Conservation (phyloP, 2,329 filamentous ascomycete species). For the Escovopsis weberi region DNA sequence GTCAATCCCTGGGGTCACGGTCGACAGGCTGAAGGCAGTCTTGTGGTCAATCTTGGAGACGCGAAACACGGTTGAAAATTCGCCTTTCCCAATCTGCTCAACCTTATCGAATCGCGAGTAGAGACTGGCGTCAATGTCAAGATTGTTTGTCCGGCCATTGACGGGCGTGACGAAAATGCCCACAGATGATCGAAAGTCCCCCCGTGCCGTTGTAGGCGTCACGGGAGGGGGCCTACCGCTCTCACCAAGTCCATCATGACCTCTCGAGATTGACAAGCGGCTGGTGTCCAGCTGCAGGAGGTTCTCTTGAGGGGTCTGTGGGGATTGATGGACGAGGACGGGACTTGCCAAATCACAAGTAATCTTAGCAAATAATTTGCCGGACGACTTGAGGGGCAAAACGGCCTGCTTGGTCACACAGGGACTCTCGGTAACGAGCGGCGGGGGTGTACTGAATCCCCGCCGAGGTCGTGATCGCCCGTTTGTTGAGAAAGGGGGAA, state of each 20-base stretch:
- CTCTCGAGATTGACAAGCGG: slow-evolving; percentile 65
- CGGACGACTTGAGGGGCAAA: slow-evolving; percentile 13
- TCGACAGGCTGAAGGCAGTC: slow-evolving; percentile 23
- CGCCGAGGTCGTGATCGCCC: slow-evolving; percentile 16
- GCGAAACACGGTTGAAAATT: slow-evolving; percentile 86
- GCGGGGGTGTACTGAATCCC: slow-evolving; percentile 20
- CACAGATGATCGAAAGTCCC: slow-evolving; percentile 34
- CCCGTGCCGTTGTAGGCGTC: slow-evolving; percentile 57
- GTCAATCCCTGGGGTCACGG: slow-evolving; percentile 30
- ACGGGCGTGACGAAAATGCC: slow-evolving; percentile 50
- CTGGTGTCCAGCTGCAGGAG: slow-evolving; percentile 68
- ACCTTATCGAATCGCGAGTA: slow-evolving; percentile 67
- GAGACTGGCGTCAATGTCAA: slow-evolving; percentile 58
- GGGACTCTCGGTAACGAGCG: slow-evolving; percentile 16
- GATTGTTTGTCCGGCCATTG: slow-evolving; percentile 52
- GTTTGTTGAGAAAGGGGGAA: slow-evolving; percentile 24
- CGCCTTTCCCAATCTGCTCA: slow-evolving; percentile 68
- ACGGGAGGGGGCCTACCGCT: slow-evolving; percentile 42
- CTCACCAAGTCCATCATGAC: slow-evolving; percentile 22
- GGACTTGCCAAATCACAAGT: slow-evolving; percentile 43
- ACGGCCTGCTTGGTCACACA: slow-evolving; percentile 3
- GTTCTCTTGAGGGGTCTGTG: slow-evolving; percentile 65
- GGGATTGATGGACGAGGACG: slow-evolving; percentile 44
- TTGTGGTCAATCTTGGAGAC: slow-evolving; percentile 37
- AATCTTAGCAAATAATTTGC: slow-evolving; percentile 37